phyloP scores from a whole-genome alignment of 257 asterid species.

The Nicotiana paniculata region DNA sequence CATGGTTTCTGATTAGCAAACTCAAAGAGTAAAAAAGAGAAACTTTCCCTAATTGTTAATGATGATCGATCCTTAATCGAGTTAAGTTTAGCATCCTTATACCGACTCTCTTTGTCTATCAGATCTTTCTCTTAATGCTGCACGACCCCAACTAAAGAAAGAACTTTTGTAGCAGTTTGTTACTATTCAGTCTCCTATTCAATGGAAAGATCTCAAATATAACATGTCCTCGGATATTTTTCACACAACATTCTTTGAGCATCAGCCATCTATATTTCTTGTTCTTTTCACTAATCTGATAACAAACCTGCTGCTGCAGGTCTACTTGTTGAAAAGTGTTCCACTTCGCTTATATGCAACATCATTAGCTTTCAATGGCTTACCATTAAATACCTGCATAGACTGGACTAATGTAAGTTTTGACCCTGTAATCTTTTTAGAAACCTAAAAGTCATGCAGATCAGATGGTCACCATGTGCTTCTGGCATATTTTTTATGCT shows the following conservation, averaged over 20 bases:
- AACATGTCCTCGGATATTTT: not conserved
- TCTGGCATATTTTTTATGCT: not conserved
- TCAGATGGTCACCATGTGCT: not conserved
- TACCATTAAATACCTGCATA: slow-evolving; percentile 45
- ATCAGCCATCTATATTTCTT: not conserved
- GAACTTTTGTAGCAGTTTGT: not conserved
- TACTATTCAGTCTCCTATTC: not conserved
- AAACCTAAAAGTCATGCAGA: not conserved
- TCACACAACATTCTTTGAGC: not conserved
- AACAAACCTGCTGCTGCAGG: slow-evolving; percentile 37
- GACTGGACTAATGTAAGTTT: slow-evolving; percentile 83
- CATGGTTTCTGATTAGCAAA: not conserved
- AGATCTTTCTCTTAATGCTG: not conserved
- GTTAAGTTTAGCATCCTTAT: not conserved
- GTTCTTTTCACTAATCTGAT: not conserved
- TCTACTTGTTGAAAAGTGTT: slow-evolving; percentile 51
- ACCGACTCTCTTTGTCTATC: not conserved
- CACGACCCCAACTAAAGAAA: not conserved
- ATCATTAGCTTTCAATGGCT: slow-evolving; percentile 45
- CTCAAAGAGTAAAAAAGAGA: not conserved
- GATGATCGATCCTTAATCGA: not conserved
- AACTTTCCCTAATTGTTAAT: not conserved
- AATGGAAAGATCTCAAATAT: not conserved
- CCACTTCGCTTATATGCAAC: slow-evolving; percentile 74
- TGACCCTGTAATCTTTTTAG: not conserved